These are phyloP conservation scores for Alternaria alternata DNA, from an alignment of 2,329 filamentous ascomycete genomes.

Conservation along the genomic window DNA sequence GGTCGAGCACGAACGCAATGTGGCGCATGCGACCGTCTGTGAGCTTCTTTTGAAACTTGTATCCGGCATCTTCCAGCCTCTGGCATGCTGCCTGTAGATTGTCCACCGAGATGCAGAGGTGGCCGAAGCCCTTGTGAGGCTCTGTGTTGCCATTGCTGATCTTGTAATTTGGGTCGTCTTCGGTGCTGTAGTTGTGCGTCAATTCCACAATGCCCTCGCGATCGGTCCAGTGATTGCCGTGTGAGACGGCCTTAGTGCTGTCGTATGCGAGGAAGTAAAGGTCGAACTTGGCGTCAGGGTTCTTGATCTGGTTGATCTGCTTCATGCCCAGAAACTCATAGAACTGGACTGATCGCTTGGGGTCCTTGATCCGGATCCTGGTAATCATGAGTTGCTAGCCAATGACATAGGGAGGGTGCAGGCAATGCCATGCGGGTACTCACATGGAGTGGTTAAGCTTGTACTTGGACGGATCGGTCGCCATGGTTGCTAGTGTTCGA, in stretches of 20 bases:
- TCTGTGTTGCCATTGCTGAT: slow-evolving; percentile 91
- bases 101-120: slow-evolving; percentile 76
- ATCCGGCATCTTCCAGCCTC: slow-evolving; percentile 87
- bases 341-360: slow-evolving; percentile 82
- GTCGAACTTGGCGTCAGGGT: slow-evolving; percentile 90
- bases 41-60: slow-evolving; percentile 94
- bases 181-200: slow-evolving; percentile 85
- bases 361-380: slow-evolving; percentile 86
- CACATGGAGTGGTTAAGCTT: slow-evolving; percentile 69
- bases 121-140: slow-evolving; percentile 83
- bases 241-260: slow-evolving; percentile 74
- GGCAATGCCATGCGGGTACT: slow-evolving; percentile 28
- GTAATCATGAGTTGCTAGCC: slow-evolving; percentile 14
- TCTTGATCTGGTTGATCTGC: slow-evolving; percentile 79
- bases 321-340: slow-evolving; percentile 93
- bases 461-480: slow-evolving; percentile 68
- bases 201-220: slow-evolving; percentile 91
- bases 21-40: slow-evolving; percentile 75
- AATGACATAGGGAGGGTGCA: slow-evolving; percentile 5
- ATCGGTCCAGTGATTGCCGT: slow-evolving; percentile 77
- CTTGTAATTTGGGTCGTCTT: slow-evolving; percentile 80
- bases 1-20: slow-evolving; percentile 91
- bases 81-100: slow-evolving; percentile 87
- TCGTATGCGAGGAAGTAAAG: slow-evolving; percentile 96
- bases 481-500: slow-evolving; percentile 57